Base-by-base conservation (phyloP, 768 basidiomycete species). In the Rhizopogon rudus region DNA sequence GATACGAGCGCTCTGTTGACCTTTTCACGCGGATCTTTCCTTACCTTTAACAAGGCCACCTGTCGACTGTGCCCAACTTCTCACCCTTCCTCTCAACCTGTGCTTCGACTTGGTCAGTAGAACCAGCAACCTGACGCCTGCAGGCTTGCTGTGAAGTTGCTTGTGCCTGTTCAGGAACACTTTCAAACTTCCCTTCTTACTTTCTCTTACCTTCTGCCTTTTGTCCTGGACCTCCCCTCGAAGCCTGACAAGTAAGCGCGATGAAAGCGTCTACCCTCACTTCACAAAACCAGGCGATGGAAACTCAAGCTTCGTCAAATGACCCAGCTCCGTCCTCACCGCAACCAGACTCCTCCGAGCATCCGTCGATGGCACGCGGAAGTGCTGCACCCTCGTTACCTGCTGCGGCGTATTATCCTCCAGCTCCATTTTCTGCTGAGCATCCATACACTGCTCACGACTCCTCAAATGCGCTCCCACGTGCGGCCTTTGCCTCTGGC, bases 361-460 rank as follows among this genome's bases (percentile, higher is more conserved):
- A 69, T 35, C 68, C 69, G 0, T 66, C 65, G 40, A 69, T 69
- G 0, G 65, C 67, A 0, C 63, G 69, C 28, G 69, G 66, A 42
- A 54, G 56, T 46, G 20, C 65, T 3, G 53, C 61, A 14, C 14
- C 51, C 8, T 40, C 62, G 2, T 53, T 50, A n/a, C 58, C 58
- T 29, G 46, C 58, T 41, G 14, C 58, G 1, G 55, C 56, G 20
- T 8, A 51, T n/a, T 60, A 45, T 48, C 3, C 59, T 5, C 40
- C 46, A 4, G 22, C 42, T 4, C 31, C 44, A 35, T 44, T 29
- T n/a, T 49, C 53, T 50, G 41, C 60, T 44, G 53, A 69, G n/a
- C 65, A 61, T 4, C 69, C 60, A 13, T 61, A 59, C 3, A 54
- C 67, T 2, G 67, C 33, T 29, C 57, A 48, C 6, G 57, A 53